phyloP scores from a whole-genome alignment of 768 basidiomycete genomes.

The Phlegmacium glaucopus region DNA sequence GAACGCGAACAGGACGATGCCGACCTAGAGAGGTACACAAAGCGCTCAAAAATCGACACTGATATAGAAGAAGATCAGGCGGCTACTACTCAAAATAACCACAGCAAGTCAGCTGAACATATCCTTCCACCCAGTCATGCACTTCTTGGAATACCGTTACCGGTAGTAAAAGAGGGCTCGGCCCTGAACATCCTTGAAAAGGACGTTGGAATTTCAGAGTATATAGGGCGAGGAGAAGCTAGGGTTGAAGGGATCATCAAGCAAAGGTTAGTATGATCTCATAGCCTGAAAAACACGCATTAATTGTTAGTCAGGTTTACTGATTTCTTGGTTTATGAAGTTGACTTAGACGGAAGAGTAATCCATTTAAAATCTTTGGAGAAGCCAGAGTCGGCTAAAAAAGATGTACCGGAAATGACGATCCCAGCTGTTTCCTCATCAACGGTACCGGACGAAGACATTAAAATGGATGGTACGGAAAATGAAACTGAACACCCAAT shows the following conservation, averaged over 20 bases:
- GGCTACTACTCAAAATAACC: conserved; percentile 6
- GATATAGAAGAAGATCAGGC: conserved; percentile 29
- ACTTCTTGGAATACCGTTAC: conserved; percentile 57
- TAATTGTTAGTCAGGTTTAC: conserved; percentile 65
- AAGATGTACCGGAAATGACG: conserved; percentile 16
- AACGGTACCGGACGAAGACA: neutral
- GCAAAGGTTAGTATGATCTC: conserved; percentile 63
- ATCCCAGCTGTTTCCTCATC: conserved; percentile 1
- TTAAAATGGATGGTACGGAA: neutral
- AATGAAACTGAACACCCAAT: neutral
- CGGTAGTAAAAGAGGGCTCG: conserved; percentile 45
- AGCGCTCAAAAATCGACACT: conserved; percentile 30
- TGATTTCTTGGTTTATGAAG: conserved; percentile 94
- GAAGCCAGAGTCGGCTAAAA: conserved; percentile 60
- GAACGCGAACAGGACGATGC: conserved; percentile 52
- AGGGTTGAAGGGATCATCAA: conserved; percentile 93
- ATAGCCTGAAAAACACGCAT: neutral
- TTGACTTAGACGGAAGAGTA: conserved; percentile 76
- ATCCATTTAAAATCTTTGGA: conserved; percentile 77
- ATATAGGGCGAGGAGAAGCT: conserved; percentile 65
- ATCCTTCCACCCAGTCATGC: conserved; percentile 73
- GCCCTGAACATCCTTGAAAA: conserved; percentile 64
- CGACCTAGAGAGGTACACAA: conserved; percentile 40
- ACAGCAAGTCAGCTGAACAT: conserved; percentile 20
- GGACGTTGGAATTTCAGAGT: conserved; percentile 90